Evolutionary conservation across 2,329 filamentous ascomycete genomes (phyloP).

Genomic region (Nothophaeocryptopus gaeumannii): DNA sequence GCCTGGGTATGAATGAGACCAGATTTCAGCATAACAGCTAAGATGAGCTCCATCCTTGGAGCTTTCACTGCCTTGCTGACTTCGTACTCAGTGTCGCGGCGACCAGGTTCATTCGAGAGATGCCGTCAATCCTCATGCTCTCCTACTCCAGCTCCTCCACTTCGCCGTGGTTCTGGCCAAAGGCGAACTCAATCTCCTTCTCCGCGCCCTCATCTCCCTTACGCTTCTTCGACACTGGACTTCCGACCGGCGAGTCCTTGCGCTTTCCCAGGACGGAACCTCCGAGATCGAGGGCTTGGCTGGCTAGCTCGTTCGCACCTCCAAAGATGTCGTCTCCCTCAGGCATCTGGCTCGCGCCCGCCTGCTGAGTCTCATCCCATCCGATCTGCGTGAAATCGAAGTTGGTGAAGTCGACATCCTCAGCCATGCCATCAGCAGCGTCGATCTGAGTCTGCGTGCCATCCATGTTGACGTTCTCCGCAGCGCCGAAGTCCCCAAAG

Average conservation of each 20-base stretch:
- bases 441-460: not conserved
- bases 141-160: not conserved
- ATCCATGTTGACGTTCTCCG: not conserved
- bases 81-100: too few species aligned
- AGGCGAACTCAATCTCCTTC: not conserved
- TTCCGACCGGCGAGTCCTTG: constrained; percentile 11
- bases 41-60: too few species aligned
- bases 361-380: not conserved
- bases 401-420: not conserved
- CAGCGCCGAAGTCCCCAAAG: not conserved
- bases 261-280: constrained; percentile 21
- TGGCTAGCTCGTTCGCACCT: too few species aligned
- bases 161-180: not conserved
- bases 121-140: not conserved
- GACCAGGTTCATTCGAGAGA: not conserved
- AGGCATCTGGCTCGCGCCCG: not conserved
- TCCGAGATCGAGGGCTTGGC: not conserved
- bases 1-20: too few species aligned
- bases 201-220: not conserved
- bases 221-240: not conserved
- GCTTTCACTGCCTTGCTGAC: too few species aligned
- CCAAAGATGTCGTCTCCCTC: not conserved
- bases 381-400: not conserved
- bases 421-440: not conserved
- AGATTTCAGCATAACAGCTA: too few species aligned